Evolutionary conservation across 1,284 basidiomycete species (phyloP).

Genomic region (Lentinus polychrous): DNA sequence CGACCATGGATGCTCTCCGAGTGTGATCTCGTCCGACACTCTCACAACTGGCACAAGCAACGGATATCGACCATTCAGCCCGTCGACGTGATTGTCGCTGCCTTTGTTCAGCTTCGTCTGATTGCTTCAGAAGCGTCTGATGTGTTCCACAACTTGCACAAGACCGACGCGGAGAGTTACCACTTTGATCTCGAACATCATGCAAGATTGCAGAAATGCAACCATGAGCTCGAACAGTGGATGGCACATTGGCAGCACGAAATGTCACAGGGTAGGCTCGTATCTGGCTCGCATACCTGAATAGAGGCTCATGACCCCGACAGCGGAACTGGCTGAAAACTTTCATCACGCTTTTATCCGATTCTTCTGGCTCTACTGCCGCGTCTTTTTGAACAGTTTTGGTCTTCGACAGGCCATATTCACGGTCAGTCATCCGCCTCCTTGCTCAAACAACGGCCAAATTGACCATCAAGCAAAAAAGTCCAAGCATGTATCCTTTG

Average conservation of each 20-base stretch:
- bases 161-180: slow-evolving; percentile 33
- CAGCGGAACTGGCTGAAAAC: slow-evolving; percentile 48
- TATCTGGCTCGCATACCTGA: background rate
- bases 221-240: slow-evolving; percentile 65
- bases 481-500: slow-evolving; percentile 10
- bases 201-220: slow-evolving; percentile 60
- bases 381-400: slow-evolving; percentile 76
- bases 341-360: slow-evolving; percentile 69
- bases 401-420: slow-evolving; percentile 44
- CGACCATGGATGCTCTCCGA: slow-evolving; percentile 81
- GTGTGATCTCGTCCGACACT: slow-evolving; percentile 65
- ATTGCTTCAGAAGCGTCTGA: slow-evolving; percentile 77
- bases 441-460: slow-evolving; percentile 3
- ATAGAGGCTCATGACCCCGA: slow-evolving; percentile 9
- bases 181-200: slow-evolving; percentile 65
- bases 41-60: slow-evolving; percentile 62
- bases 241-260: slow-evolving; percentile 59
- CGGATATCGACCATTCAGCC: slow-evolving; percentile 50
- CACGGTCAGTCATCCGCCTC: background rate
- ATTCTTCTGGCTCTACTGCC: slow-evolving; percentile 70
- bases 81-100: slow-evolving; percentile 72
- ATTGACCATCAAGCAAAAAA: slow-evolving; percentile 25
- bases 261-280: slow-evolving; percentile 54
- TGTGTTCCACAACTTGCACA: slow-evolving; percentile 48
- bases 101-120: slow-evolving; percentile 67